A percentile compares a stretch with the other conserved stretches of the same genome.
These are phyloP conservation scores for Eimeria falciformis DNA, from an alignment of 169 alveolate species.

Conservation along the genomic window DNA sequence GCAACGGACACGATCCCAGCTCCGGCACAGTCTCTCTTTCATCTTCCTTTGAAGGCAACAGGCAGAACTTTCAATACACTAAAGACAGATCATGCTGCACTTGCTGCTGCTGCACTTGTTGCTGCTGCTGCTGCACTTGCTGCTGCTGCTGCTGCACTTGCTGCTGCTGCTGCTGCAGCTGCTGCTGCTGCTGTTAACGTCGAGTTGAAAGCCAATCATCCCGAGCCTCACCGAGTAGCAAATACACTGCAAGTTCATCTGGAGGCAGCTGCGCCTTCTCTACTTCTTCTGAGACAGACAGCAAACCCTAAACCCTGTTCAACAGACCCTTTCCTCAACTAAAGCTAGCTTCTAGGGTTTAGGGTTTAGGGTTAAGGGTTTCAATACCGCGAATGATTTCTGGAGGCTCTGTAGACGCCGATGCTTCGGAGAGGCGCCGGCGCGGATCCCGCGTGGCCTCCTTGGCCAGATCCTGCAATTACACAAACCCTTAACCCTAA, in stretches of 20 bases:
- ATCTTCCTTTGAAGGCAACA: no score
- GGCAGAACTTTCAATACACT: no score
- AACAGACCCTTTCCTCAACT: background rate
- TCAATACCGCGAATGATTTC: background rate
- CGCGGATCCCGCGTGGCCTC: background rate
- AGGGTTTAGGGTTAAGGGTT: conserved; percentile 53
- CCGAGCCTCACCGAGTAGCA: conserved; percentile 9
- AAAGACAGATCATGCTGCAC: no score
- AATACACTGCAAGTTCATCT: conserved; percentile 31
- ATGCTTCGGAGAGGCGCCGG: conserved; percentile 6
- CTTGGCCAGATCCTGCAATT: background rate
- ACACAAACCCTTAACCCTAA: conserved; percentile 24
- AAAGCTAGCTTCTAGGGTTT: background rate
- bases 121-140: no score
- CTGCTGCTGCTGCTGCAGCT: no score
- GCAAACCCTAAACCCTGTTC: conserved; percentile 34
- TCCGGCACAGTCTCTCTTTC: no score
- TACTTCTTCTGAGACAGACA: background rate
- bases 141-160: no score
- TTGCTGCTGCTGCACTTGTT: no score
- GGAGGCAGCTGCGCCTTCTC: background rate
- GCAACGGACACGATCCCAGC: no score
- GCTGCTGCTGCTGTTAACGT: no score
- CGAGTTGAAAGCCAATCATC: no score
- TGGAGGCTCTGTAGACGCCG: conserved; percentile 2